phyloP scores from a whole-genome alignment of 1,284 basidiomycete species.

The Crucibulum parvulum region DNA sequence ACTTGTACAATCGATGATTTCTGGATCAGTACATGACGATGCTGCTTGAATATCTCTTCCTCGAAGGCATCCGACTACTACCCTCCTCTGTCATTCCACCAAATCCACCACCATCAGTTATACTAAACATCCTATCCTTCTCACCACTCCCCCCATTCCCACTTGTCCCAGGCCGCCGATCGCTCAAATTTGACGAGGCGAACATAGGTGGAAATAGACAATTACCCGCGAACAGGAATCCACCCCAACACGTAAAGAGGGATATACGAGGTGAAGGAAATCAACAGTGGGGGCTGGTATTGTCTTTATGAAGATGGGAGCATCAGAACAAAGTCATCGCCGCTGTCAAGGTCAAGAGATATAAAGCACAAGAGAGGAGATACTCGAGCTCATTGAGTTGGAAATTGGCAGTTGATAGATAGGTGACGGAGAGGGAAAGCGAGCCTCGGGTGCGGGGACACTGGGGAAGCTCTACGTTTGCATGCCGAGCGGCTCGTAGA shows the following conservation, averaged over 20 bases:
- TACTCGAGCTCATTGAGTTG: slow-evolving; percentile 77
- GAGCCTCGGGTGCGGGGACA: slow-evolving; percentile 74
- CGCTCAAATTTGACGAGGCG: slow-evolving; percentile 54
- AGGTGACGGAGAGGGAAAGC: slow-evolving; percentile 64
- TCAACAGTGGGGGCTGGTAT: slow-evolving; percentile 14
- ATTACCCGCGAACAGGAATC: slow-evolving; percentile 22
- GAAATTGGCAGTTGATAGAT: slow-evolving; percentile 72
- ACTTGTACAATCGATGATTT: too few relatives aligned
- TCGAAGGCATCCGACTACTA: slow-evolving; percentile 20
- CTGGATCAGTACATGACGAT: slow-evolving; percentile 88
- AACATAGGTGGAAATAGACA: slow-evolving; percentile 51
- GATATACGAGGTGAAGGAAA: slow-evolving; percentile 26
- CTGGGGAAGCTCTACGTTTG: slow-evolving; percentile 63
- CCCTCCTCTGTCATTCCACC: slow-evolving; percentile 6
- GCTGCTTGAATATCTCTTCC: slow-evolving; percentile 71
- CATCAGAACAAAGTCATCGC: slow-evolving; percentile 68
- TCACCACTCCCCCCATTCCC: slow-evolving; percentile 23
- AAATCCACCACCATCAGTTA: slow-evolving; percentile 2
- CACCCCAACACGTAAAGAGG: slow-evolving; percentile 48
- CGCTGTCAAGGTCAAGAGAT: slow-evolving; percentile 59
- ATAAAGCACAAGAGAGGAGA: slow-evolving; percentile 76
- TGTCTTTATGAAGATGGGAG: slow-evolving; percentile 31
- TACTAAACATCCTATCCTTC: slow-evolving; percentile 21
- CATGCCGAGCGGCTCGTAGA: slow-evolving; percentile 49
- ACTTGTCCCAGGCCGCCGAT: slow-evolving; percentile 27